These are phyloP conservation scores for Lactarius hengduanensis DNA, from an alignment of 768 basidiomycete genomes.

Conservation along the genomic window DNA sequence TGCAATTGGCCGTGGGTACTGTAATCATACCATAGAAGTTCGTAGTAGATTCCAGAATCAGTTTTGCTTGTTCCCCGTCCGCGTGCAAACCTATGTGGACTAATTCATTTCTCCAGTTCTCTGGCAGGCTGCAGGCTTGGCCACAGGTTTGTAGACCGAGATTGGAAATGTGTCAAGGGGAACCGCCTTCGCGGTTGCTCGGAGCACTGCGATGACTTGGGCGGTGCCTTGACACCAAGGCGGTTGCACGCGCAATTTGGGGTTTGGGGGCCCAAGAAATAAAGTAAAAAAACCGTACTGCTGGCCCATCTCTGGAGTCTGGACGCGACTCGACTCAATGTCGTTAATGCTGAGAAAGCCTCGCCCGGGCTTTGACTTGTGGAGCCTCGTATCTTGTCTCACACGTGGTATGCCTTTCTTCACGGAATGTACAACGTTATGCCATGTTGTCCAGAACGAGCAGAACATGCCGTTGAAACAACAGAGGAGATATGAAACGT, in stretches of 20 bases:
- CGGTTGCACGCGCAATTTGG: not conserved
- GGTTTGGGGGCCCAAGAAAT: too few species aligned
- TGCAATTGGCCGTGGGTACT: not conserved
- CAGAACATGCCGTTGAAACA: not conserved
- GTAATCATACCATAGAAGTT: not conserved
- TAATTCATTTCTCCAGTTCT: not conserved
- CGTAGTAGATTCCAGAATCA: not conserved
- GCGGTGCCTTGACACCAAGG: not conserved
- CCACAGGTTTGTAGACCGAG: constrained; percentile 23
- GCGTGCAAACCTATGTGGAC: constrained; percentile 22
- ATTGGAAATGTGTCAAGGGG: constrained; percentile 32
- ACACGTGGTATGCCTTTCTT: not conserved
- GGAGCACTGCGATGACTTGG: constrained; percentile 20
- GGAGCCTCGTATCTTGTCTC: not conserved
- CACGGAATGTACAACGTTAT: not conserved
- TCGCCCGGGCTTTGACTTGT: not conserved
- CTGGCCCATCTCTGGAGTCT: not conserved
- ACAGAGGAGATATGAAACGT: not conserved
- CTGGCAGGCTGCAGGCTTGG: constrained; percentile 27
- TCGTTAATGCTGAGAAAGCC: not conserved
- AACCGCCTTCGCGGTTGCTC: constrained; percentile 29
- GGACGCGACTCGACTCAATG: not conserved
- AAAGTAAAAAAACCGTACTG: not conserved
- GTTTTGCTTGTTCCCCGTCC: not conserved
- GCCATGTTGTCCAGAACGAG: too few species aligned